Evolutionary conservation across 345 rosid species (phyloP).

Genomic region (Brassica nigra): DNA sequence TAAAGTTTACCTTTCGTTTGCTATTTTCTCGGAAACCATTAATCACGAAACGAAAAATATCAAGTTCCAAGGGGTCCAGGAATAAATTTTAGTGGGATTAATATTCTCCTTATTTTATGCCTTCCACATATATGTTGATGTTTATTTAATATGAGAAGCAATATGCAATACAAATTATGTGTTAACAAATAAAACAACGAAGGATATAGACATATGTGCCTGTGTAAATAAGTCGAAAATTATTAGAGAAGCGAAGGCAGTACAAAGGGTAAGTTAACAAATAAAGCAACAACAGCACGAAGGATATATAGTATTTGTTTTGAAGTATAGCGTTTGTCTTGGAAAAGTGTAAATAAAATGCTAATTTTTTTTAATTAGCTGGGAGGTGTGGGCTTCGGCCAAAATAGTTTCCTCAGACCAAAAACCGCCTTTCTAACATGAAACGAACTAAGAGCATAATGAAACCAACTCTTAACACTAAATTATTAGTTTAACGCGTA

Average conservation of each 20-base stretch:
- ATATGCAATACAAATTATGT: neutral
- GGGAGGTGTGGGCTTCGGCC: no score
- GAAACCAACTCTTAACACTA: no score
- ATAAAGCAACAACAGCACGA: neutral
- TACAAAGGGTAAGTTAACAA: neutral
- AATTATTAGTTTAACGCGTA: neutral
- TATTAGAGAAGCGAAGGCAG: neutral
- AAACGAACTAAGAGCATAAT: no score
- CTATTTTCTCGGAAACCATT: conserved; percentile 34
- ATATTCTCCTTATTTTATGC: conserved; percentile 16
- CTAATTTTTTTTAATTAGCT: no score
- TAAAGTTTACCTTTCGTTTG: conserved; percentile 21
- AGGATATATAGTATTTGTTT: neutral
- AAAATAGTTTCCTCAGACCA: no score
- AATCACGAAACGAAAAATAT: conserved; percentile 21
- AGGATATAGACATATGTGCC: conserved; percentile 1
- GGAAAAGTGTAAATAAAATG: neutral
- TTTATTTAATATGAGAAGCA: neutral
- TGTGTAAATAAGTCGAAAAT: neutral
- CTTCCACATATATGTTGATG: conserved; percentile 10
- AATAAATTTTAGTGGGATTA: conserved; percentile 30
- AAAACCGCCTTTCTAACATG: no score
- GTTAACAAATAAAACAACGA: neutral
- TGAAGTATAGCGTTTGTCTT: neutral
- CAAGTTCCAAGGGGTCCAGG: conserved; percentile 37